phyloP scores from a whole-genome alignment of 2,329 filamentous ascomycete species.

The Neofusicoccum sp. region DNA sequence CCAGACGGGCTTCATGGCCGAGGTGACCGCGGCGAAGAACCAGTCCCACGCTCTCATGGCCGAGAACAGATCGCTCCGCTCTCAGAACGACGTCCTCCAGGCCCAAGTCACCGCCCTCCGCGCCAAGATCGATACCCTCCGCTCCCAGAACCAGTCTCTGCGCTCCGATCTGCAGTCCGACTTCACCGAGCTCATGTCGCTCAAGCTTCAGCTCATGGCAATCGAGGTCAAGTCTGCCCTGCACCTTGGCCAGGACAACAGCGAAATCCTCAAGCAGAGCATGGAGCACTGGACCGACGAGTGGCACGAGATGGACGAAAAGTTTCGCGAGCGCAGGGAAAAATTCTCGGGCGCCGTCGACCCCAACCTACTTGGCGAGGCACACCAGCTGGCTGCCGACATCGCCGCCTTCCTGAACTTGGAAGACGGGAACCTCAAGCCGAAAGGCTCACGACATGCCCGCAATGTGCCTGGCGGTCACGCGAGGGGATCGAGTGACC shows the following conservation, averaged over 20 bases:
- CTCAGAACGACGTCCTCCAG: slow-evolving; percentile 12
- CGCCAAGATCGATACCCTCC: slow-evolving; percentile 30
- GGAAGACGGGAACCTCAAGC: slow-evolving; percentile 2
- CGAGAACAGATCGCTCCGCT: slow-evolving; percentile 7
- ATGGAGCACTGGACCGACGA: slow-evolving; percentile 13
- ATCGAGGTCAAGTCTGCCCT: slow-evolving; percentile 26
- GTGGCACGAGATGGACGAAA: slow-evolving; percentile 13
- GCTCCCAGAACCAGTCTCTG: slow-evolving; percentile 38
- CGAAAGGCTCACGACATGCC: background rate
- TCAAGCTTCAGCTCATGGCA: slow-evolving; percentile 40
- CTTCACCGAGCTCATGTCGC: slow-evolving; percentile 38
- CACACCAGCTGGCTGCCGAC: slow-evolving; percentile 9
- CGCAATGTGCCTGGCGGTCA: background rate
- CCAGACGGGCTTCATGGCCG: slow-evolving; percentile 8
- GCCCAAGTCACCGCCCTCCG: slow-evolving; percentile 20
- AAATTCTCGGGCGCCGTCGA: background rate
- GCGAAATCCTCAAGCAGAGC: slow-evolving; percentile 8
- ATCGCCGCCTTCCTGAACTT: slow-evolving; percentile 4
- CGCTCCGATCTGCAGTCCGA: slow-evolving; percentile 38
- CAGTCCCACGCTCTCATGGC: slow-evolving; percentile 4
- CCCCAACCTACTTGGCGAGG: slow-evolving; percentile 2
- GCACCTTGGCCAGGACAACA: background rate
- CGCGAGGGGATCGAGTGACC: background rate
- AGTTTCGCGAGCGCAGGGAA: slow-evolving; percentile 8
- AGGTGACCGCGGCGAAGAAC: background rate